phyloP scores from a whole-genome alignment of 2,329 filamentous ascomycete genomes.

The Pyricularia sp. region DNA sequence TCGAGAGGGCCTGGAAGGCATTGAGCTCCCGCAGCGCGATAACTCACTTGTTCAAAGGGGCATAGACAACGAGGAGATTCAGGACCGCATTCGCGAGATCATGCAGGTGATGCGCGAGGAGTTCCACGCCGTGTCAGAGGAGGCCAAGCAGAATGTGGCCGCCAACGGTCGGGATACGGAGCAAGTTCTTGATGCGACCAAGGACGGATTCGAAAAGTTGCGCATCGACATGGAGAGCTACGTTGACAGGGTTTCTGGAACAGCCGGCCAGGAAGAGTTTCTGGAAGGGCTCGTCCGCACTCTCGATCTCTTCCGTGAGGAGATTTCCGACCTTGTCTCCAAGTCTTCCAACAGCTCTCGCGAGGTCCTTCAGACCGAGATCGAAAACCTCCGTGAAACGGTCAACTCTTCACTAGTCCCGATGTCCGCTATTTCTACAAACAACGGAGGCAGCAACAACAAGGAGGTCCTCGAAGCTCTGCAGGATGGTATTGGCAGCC shows the following conservation, averaged over 20 bases:
- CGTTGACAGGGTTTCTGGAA: slow-evolving; percentile 57
- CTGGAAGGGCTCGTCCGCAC: slow-evolving; percentile 53
- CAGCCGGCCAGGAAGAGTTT: slow-evolving; percentile 63
- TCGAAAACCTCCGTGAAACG: slow-evolving; percentile 67
- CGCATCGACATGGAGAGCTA: slow-evolving; percentile 71
- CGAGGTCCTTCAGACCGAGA: slow-evolving; percentile 66
- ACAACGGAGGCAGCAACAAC: slow-evolving; percentile 30
- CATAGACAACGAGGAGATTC: slow-evolving; percentile 27
- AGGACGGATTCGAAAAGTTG: slow-evolving; percentile 73
- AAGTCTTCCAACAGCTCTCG: slow-evolving; percentile 37
- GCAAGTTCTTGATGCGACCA: slow-evolving; percentile 76
- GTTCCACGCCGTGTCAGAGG: slow-evolving; percentile 46
- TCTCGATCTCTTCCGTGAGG: slow-evolving; percentile 53
- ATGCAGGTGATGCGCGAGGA: slow-evolving; percentile 45
- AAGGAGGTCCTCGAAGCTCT: slow-evolving; percentile 61
- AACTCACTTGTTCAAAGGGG: slow-evolving; percentile 20
- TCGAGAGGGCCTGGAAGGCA: slow-evolving; percentile 41
- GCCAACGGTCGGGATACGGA: slow-evolving; percentile 73
- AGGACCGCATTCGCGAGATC: slow-evolving; percentile 50
- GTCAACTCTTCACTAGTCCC: slow-evolving; percentile 59
- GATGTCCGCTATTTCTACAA: slow-evolving; percentile 8
- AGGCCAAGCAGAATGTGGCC: slow-evolving; percentile 64
- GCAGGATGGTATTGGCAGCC: slow-evolving; percentile 57
- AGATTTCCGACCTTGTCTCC: slow-evolving; percentile 49
- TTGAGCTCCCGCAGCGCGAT: slow-evolving; percentile 27